phyloP scores from a whole-genome alignment of 2,329 filamentous ascomycete species.

The Nemania diffusa region DNA sequence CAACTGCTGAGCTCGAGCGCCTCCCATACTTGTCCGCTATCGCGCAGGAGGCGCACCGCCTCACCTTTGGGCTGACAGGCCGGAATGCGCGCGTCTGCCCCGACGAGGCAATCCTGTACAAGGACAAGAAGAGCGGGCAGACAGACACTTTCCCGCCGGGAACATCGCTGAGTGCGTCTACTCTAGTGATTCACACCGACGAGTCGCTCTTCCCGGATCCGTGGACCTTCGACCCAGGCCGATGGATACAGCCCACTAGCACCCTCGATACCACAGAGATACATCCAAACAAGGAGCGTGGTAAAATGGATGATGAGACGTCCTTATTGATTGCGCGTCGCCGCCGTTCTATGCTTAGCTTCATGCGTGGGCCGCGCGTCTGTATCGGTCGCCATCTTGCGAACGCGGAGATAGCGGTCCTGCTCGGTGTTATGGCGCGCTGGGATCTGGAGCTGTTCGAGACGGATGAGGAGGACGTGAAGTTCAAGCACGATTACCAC shows the following conservation, averaged over 20 bases:
- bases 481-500: conserved; percentile 38
- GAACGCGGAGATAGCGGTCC: conserved; percentile 47
- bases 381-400: conserved; percentile 56
- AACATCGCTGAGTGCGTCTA: conserved; percentile 24
- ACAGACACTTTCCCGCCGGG: conserved; percentile 42
- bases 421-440: conserved; percentile 43
- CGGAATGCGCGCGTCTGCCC: conserved; percentile 48
- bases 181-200: conserved; percentile 27
- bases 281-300: neutral
- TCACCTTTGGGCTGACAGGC: conserved; percentile 53
- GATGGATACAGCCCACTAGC: conserved; percentile 4
- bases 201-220: conserved; percentile 24
- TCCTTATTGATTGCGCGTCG: conserved; percentile 11
- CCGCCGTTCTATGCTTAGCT: conserved; percentile 24
- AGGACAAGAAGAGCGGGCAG: conserved; percentile 26
- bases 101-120: conserved; percentile 38
- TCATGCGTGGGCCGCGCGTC: conserved; percentile 49
- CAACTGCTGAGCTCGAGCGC: conserved; percentile 33
- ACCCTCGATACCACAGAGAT: neutral
- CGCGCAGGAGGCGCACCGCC: conserved; percentile 47
- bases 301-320: neutral
- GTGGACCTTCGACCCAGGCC: conserved; percentile 20
- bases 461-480: conserved; percentile 45
- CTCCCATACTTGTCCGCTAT: conserved; percentile 33
- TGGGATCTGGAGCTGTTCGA: conserved; percentile 47